phyloP scores from a whole-genome alignment of 768 basidiomycete genomes.

The Mycena alexandri region DNA sequence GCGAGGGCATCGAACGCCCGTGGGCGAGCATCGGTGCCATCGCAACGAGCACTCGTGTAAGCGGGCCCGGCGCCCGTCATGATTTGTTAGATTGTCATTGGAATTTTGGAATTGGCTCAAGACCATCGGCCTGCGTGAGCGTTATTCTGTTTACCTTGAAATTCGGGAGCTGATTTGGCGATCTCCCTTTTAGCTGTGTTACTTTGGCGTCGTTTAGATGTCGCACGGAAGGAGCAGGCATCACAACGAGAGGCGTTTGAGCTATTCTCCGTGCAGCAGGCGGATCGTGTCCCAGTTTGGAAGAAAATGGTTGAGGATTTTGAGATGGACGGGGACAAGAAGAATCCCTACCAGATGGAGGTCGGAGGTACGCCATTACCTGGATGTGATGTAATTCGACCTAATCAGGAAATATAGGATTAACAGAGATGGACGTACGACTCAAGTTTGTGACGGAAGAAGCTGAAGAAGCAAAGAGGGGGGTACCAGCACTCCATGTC shows the following conservation, averaged over 20 bases:
- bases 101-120: too few species aligned
- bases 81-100: too few species aligned
- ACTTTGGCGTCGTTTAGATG: too few species aligned
- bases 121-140: too few species aligned
- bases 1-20: too few species aligned
- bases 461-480: conserved; percentile 20
- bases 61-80: too few species aligned
- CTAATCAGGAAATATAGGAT: conserved; percentile 12
- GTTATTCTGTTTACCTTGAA: too few species aligned
- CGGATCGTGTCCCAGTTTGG: conserved; percentile 1
- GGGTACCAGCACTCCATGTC: conserved; percentile 26
- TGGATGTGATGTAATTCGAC: not conserved
- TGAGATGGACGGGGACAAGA: not conserved
- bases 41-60: too few species aligned
- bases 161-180: too few species aligned
- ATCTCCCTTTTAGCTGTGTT: too few species aligned
- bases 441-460: conserved; percentile 18
- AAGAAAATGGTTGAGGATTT: conserved; percentile 15
- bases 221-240: too few species aligned
- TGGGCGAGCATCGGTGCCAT: too few species aligned
- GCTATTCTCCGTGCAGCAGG: conserved; percentile 13
- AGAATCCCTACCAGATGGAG: conserved; percentile 32
- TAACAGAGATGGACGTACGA: conserved; percentile 27
- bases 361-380: not conserved
- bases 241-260: not conserved